A percentile compares a stretch with the other conserved stretches of the same genome.
phyloP scores from a whole-genome alignment of 495 filamentous ascomycete genomes.

The Neurospora cerealis region DNA sequence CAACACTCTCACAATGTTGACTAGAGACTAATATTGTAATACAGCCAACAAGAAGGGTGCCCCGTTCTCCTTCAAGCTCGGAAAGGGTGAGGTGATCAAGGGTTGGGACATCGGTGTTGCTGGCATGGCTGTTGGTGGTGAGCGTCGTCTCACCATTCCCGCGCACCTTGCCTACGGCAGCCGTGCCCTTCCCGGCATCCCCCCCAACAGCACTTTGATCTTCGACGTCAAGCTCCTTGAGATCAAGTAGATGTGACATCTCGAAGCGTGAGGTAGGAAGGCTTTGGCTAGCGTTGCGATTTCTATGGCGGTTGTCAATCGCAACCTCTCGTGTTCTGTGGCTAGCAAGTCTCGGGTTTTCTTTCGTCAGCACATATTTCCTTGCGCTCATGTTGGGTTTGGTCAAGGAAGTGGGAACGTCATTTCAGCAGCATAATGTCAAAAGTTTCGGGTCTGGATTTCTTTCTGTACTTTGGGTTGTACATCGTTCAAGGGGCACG shows the following conservation, averaged over 20 bases:
- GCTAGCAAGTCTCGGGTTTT: not conserved
- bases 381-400: not conserved
- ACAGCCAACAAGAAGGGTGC: conserved; percentile 93
- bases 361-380: not conserved
- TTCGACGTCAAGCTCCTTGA: conserved; percentile 89
- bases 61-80: conserved; percentile 90
- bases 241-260: conserved; percentile 38
- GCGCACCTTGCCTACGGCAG: conserved; percentile 78
- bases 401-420: not conserved
- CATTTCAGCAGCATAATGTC: not conserved
- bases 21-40: conserved; percentile 21
- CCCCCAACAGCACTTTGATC: conserved; percentile 75
- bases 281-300: not conserved
- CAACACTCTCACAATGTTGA: not conserved
- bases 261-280: not conserved
- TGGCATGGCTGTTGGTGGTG: conserved; percentile 87
- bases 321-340: not conserved
- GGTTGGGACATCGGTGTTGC: conserved; percentile 93
- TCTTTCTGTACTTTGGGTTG: not conserved
- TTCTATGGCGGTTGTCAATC: not conserved
- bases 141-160: conserved; percentile 84
- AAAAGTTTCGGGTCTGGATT: not conserved
- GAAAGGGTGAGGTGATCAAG: conserved; percentile 92
- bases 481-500: not conserved
- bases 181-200: conserved; percentile 69